Percentiles rank a stretch among this genome's conserved stretches.
Evolutionary conservation across 2,329 filamentous ascomycete genomes (phyloP).

Genomic region (Sclerotinia nivalis): DNA sequence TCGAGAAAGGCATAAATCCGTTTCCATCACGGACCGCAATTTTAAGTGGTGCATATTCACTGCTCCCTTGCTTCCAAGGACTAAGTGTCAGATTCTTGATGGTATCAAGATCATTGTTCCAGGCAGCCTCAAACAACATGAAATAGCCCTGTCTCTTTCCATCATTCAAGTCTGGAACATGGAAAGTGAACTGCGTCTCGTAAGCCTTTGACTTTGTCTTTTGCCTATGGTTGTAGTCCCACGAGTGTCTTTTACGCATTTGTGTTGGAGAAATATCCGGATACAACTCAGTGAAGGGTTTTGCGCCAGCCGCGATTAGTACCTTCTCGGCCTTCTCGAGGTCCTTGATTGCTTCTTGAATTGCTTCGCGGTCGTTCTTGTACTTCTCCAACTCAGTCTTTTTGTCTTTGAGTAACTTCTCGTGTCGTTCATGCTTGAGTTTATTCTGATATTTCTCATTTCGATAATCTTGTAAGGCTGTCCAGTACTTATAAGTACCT

Average conservation of each 20-base stretch:
- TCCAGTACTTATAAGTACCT: constrained; percentile 58
- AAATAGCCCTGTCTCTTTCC: constrained; percentile 60
- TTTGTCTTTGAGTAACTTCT: constrained; percentile 43
- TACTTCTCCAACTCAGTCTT: constrained; percentile 41
- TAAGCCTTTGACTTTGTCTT: constrained; percentile 26
- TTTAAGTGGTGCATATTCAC: constrained; percentile 60
- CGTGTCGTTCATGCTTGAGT: constrained; percentile 37
- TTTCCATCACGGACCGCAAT: constrained; percentile 58
- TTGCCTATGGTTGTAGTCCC: not conserved
- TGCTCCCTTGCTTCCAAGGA: constrained; percentile 53
- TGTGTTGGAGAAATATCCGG: constrained; percentile 47
- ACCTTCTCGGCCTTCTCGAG: constrained; percentile 56
- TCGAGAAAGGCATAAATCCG: constrained; percentile 57
- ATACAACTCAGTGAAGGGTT: constrained; percentile 65
- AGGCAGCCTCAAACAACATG: constrained; percentile 71
- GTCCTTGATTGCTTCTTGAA: constrained; percentile 52
- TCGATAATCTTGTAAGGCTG: constrained; percentile 30
- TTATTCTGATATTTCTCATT: constrained; percentile 36
- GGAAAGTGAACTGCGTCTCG: constrained; percentile 31
- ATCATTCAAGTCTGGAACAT: constrained; percentile 50
- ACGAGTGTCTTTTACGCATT: not conserved
- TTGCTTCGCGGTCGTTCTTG: constrained; percentile 55
- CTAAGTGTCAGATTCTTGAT: constrained; percentile 66
- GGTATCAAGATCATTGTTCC: constrained; percentile 64
- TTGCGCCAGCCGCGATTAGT: constrained; percentile 61